A percentile compares a stretch with the other conserved stretches of the same genome.
phyloP scores from a whole-genome alignment of 768 basidiomycete genomes.

The Mycena rebaudengoi region DNA sequence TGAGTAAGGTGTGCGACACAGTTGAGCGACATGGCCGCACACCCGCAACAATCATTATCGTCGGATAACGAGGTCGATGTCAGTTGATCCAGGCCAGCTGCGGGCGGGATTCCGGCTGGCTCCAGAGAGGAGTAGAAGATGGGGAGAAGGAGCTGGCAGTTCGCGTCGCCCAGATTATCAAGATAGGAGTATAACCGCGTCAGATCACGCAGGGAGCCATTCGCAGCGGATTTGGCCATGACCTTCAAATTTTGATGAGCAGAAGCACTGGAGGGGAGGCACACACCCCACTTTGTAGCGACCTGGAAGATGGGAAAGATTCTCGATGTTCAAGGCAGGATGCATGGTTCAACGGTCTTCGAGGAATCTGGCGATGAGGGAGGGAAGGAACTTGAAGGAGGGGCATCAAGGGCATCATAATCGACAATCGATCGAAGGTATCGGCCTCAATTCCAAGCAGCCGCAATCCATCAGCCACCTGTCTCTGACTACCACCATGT shows the following conservation, averaged over 20 bases:
- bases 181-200: not conserved
- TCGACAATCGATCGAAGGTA: too few relatives aligned
- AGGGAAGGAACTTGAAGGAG: too few relatives aligned
- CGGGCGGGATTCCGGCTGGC: not conserved
- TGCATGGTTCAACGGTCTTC: too few relatives aligned
- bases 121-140: not conserved
- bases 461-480: too few relatives aligned
- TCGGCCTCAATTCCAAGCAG: too few relatives aligned
- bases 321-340: slow-evolving; percentile 7
- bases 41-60: not conserved
- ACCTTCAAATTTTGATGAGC: not conserved
- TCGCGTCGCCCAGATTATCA: not conserved
- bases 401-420: too few relatives aligned
- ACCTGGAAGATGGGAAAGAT: slow-evolving; percentile 1
- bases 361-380: too few relatives aligned
- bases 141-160: slow-evolving; percentile 1
- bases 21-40: slow-evolving; percentile 6
- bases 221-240: slow-evolving; percentile 6
- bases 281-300: not conserved
- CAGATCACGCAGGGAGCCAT: slow-evolving; percentile 5
- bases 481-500: too few relatives aligned
- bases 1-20: not conserved
- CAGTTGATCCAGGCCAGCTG: not conserved
- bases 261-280: not conserved
- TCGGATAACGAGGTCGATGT: not conserved